These are phyloP conservation scores for Hymenoscyphus repandus DNA, from an alignment of 2,329 filamentous ascomycete species.

Conservation along the genomic window DNA sequence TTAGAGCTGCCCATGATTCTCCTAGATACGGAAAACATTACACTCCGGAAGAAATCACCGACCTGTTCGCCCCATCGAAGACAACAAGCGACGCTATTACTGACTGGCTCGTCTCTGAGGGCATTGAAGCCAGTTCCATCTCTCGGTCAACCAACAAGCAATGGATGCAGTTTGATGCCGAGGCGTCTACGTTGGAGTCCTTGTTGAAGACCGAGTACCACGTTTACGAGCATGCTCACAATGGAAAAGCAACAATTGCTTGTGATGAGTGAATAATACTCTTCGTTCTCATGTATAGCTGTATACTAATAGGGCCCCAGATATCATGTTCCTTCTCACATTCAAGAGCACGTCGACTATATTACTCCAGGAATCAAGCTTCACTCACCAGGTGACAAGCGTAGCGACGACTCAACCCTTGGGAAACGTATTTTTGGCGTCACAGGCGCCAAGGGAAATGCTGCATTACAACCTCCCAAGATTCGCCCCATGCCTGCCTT, in stretches of 20 bases:
- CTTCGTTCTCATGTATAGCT: neutral
- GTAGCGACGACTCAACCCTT: constrained; percentile 12
- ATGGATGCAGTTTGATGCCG: constrained; percentile 31
- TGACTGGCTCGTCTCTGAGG: constrained; percentile 46
- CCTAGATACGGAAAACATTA: constrained; percentile 43
- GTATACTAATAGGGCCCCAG: constrained; percentile 5
- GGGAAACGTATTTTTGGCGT: constrained; percentile 19
- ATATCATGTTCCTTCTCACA: constrained; percentile 25
- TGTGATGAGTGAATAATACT: constrained; percentile 18
- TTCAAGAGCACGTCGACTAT: constrained; percentile 28
- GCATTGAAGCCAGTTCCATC: constrained; percentile 44
- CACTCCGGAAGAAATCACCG: constrained; percentile 34
- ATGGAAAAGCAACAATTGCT: constrained; percentile 36
- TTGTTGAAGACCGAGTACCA: constrained; percentile 46
- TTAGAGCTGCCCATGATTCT: constrained; percentile 36
- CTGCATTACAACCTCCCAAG: neutral
- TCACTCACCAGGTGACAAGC: constrained; percentile 40
- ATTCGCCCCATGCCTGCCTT: constrained; percentile 10
- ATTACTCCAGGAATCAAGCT: constrained; percentile 28
- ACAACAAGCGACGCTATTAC: constrained; percentile 45
- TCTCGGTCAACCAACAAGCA: constrained; percentile 36
- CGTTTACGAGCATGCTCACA: constrained; percentile 40
- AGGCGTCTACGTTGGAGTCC: constrained; percentile 38
- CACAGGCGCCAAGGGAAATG: constrained; percentile 7
- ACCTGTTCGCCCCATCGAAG: constrained; percentile 37